phyloP scores from a whole-genome alignment of 1,284 basidiomycete species.

The Cryptococcus maquisensis region DNA sequence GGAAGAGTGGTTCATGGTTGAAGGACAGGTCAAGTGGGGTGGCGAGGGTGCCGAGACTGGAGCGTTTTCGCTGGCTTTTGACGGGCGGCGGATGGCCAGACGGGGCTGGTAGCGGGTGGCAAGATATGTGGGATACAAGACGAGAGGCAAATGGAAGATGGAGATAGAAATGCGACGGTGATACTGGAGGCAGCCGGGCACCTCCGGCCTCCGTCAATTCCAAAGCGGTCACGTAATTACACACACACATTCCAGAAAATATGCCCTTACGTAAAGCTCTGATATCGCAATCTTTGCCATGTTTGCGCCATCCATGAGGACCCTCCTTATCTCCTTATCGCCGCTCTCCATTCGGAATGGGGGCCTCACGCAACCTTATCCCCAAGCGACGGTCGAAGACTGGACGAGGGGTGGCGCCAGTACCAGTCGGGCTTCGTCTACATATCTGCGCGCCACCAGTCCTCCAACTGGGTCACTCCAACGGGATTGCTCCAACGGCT shows the following conservation, averaged over 20 bases:
- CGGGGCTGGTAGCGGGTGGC: neutral
- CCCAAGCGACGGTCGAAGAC: too few relatives aligned
- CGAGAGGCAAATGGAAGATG: neutral
- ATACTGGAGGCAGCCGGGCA: neutral
- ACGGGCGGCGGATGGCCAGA: neutral
- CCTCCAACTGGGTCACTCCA: too few relatives aligned
- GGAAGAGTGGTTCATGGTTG: conserved; percentile 13
- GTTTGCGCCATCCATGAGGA: neutral
- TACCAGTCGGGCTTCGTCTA: too few relatives aligned
- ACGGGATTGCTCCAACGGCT: too few relatives aligned
- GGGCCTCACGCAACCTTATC: neutral
- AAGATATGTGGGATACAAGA: neutral
- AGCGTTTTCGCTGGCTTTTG: neutral
- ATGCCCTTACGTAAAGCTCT: too few relatives aligned
- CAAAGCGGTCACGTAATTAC: neutral
- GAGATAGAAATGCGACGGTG: neutral
- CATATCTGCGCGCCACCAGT: too few relatives aligned
- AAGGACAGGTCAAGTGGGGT: conserved; percentile 9
- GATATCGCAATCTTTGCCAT: neutral
- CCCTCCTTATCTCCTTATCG: neutral
- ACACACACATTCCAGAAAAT: neutral
- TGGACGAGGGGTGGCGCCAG: too few relatives aligned
- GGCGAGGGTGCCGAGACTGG: neutral
- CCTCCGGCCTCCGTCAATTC: neutral
- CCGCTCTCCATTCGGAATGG: neutral